Evolutionary conservation across 2,329 filamentous ascomycete genomes (phyloP), one percentile per base, ranked within the genome.

Genomic region (Trichoderma simmonsii): DNA sequence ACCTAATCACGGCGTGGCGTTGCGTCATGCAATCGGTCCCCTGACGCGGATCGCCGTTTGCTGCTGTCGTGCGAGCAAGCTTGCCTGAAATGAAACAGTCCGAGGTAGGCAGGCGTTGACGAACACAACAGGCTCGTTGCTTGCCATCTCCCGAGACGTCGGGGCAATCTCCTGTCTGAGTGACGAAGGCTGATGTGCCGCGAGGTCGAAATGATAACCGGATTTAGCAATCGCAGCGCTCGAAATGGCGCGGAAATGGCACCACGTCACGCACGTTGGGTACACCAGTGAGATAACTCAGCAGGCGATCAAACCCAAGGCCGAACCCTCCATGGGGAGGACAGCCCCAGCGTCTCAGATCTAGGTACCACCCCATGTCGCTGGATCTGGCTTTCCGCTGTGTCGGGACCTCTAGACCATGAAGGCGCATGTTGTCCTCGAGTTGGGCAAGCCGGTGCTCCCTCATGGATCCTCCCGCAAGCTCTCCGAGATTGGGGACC

Each of bases 261-360:
- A 97, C 92, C 28, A 94, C 89, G 81, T 98, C 95, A 79, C 94
- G 89, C 77, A 98, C 89, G 76, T 93, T 97, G 75, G 89, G 87
- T 51, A 95, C 90, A 11, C 94, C 94, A 36, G 92, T 89, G 70
- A 98, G 85, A 82, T 97, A 97, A 78, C 92, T 91, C 76, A 97
- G 82, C 74, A 97, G 86, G 70, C 95, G 89, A 84, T 98, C 95
- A 79, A 97, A 97, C 9, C 95, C 95, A 71, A 98, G 81, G 3
- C 95, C 95, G 79, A 97, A 98, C 1, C 95, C 95, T 56, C 95
- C 95, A 77, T 97, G 95, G 43, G 94, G 94, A 71, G 94, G 93
- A 76, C 92, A 95, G n/a, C 95, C 95, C 88, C 94, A 98, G 75
- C 92, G 90, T 73, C 95, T 90, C 73, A 98, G 86, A 80, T 98